phyloP scores from a whole-genome alignment of 2,329 filamentous ascomycete genomes.

The Huntiella omanensis region DNA sequence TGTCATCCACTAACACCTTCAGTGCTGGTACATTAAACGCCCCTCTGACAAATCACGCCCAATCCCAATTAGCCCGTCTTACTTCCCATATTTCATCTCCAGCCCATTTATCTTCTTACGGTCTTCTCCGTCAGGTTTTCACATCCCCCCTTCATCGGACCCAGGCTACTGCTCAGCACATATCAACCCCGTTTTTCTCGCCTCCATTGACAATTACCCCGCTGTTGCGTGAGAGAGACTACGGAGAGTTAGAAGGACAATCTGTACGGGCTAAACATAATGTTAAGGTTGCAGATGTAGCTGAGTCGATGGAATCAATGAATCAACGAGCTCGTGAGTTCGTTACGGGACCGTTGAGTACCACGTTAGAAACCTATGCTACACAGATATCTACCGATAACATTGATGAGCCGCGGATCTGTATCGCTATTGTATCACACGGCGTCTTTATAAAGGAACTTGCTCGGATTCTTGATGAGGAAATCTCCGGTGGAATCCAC shows the following conservation, averaged over 20 bases:
- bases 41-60: conserved; percentile 60
- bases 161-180: conserved; percentile 46
- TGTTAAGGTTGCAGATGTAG: conserved; percentile 24
- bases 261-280: conserved; percentile 25
- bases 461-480: conserved; percentile 40
- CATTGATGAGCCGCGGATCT: conserved; percentile 3
- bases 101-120: conserved; percentile 11
- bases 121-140: conserved; percentile 38
- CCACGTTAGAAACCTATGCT: not conserved
- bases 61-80: conserved; percentile 57
- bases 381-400: not conserved
- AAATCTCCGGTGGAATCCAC: conserved; percentile 21
- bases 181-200: conserved; percentile 34
- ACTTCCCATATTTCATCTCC: conserved; percentile 37
- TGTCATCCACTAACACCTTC: conserved; percentile 6
- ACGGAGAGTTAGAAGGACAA: conserved; percentile 51
- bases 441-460: conserved; percentile 60
- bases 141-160: conserved; percentile 64
- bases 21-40: conserved; percentile 68
- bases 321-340: conserved; percentile 44
- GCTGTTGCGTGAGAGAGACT: conserved; percentile 53
- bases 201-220: conserved; percentile 12
- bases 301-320: conserved; percentile 54
- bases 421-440: conserved; percentile 57
- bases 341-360: conserved; percentile 36